A percentile compares a stretch with the other conserved stretches of the same genome.
Conservation (phyloP, 2,329 filamentous ascomycete species). For the Tolypocladium tropicale region DNA sequence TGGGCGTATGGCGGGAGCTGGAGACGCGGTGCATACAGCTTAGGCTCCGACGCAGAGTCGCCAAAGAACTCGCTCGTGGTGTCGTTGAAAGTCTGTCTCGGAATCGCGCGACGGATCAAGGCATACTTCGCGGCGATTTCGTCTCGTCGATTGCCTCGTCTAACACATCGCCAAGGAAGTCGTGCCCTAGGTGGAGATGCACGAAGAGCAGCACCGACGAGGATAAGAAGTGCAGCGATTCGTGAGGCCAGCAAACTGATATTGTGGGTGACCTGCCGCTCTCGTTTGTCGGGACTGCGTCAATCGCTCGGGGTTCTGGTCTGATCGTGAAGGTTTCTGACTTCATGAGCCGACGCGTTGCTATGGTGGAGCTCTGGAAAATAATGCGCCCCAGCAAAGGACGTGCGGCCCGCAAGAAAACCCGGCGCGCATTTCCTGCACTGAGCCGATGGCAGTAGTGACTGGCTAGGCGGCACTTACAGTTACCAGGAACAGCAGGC, state of each 20-base stretch:
- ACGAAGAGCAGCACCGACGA: background rate
- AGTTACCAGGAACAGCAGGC: too few species aligned
- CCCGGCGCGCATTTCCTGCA: conserved; percentile 8
- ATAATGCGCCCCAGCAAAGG: too few species aligned
- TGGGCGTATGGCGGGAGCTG: background rate
- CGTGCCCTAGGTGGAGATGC: background rate
- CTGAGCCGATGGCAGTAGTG: too few species aligned
- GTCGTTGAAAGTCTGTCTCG: background rate
- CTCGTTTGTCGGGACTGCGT: background rate
- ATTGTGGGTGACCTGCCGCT: background rate
- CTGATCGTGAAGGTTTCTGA: background rate
- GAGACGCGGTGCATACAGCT: background rate
- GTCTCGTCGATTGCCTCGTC: background rate
- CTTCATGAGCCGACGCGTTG: background rate
- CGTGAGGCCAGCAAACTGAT: background rate
- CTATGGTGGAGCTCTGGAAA: background rate
- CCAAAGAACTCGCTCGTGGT: background rate
- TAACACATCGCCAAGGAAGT: background rate
- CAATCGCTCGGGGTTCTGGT: background rate
- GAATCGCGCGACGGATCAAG: background rate
- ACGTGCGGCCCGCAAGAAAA: conserved; percentile 13
- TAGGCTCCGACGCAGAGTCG: conserved; percentile 5
- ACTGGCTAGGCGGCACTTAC: too few species aligned
- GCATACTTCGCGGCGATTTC: background rate
- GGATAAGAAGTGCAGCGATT: background rate